Base-by-base conservation (phyloP, 2,329 filamentous ascomycete genomes). In the Diaporthe vaccinii region DNA sequence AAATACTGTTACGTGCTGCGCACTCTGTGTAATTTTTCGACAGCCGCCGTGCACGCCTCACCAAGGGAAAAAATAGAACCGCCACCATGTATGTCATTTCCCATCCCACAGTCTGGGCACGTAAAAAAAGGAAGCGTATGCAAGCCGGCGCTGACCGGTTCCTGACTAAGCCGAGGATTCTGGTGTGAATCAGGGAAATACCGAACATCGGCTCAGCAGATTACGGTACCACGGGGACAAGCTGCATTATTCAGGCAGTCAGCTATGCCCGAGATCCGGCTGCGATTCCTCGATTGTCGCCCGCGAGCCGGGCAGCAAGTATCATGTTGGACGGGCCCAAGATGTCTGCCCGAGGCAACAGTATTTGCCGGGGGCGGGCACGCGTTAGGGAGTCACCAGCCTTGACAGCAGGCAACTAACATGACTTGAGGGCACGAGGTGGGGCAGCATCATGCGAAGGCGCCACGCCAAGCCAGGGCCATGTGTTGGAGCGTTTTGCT, bases 381-480 rank as follows among this genome's bases (percentile, higher is more conserved):
- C 31, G 46, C 46, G 65, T 68, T 68, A 68, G 46, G 46, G 65
- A 68, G 46, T 46, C 46, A 39, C 46, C 36, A 28, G 65, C 65
- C 31, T 17, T 39, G 65, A 53, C 65, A 53, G 65, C 65, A 53
- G 46, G 31, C 65, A 28, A 68, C 65, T 41, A 68, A 68, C 65
- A 68, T 68, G 46, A 68, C 65, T 68, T 68, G 62, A 36, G 62
- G 46, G 25, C 62, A 68, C 22, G 46, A 39, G 65, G 65, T 53
- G 65, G 65, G 65, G 65, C 65, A 68, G 65, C 44, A 41, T 72
- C 70, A 72, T 72, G 70, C 58, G 70, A 36, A 28, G 70, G 34
- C 70, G 70, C 70, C 70, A 72, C 57, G 70, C 70, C 70, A 72
- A 72, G 70, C 31, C 57, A 49, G 31, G 53, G 70, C 70, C 70